Percentiles rank a stretch among this genome's conserved stretches.
These are phyloP conservation scores for Kwoniella bestiolae DNA, from an alignment of 768 basidiomycete species.

Conservation along the genomic window DNA sequence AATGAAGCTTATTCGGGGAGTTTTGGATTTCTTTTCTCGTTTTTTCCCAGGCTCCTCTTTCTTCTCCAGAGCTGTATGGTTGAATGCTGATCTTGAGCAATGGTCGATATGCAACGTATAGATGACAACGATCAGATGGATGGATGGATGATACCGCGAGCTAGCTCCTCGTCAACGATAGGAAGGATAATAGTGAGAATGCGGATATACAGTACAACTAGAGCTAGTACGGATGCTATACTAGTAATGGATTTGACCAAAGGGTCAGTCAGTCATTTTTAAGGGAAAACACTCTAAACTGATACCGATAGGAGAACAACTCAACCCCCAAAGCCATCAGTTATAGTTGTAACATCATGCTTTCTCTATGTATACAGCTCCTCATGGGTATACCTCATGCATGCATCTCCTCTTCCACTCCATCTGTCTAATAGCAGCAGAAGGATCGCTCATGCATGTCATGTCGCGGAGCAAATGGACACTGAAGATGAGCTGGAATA, in stretches of 20 bases:
- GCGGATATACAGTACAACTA: no score
- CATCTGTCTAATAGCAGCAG: no score
- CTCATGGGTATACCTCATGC: background rate
- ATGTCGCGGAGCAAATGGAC: background rate
- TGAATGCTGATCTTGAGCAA: background rate
- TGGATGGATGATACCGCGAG: no score
- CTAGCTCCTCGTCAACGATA: no score
- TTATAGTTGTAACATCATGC: background rate
- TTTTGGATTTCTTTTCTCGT: background rate
- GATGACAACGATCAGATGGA: background rate
- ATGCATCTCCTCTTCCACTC: background rate
- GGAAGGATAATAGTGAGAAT: no score
- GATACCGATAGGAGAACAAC: background rate
- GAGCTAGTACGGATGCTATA: no score
- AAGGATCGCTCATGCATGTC: background rate
- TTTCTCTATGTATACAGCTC: background rate
- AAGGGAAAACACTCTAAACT: no score
- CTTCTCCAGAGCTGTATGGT: background rate
- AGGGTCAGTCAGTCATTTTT: no score
- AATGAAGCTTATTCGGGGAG: constrained; percentile 13
- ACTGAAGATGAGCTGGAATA: background rate
- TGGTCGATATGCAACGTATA: background rate
- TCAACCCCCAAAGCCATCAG: background rate
- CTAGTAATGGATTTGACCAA: no score
- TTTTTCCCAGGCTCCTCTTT: constrained; percentile 2